Percentiles rank a stretch among this genome's conserved stretches.
These are phyloP conservation scores for Physcia stellaris DNA, from an alignment of 495 filamentous ascomycete species.

Conservation along the genomic window DNA sequence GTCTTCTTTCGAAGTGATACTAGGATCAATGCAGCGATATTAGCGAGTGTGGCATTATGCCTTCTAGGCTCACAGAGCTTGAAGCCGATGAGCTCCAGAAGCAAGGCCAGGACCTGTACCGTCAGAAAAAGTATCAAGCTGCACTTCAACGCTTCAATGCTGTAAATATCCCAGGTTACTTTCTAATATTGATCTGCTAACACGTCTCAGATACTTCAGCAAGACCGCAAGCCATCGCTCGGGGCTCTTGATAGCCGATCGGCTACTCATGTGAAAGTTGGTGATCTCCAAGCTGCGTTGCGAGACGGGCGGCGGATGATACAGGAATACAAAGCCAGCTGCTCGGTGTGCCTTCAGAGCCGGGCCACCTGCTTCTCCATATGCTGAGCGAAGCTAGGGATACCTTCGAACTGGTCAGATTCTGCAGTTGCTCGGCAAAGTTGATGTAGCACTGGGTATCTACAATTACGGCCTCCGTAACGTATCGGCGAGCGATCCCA, in stretches of 20 bases:
- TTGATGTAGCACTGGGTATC: conserved; percentile 39
- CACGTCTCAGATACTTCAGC: conserved; percentile 24
- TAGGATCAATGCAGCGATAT: too few species aligned
- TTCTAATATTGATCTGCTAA: too few species aligned
- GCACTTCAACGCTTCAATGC: conserved; percentile 30
- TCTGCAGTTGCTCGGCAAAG: conserved; percentile 39
- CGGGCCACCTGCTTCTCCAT: neutral
- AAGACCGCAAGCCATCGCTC: conserved; percentile 20
- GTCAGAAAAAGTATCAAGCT: conserved; percentile 25
- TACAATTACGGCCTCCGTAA: conserved; percentile 46
- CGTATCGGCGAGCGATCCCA: conserved; percentile 27
- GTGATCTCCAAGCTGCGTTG: conserved; percentile 36
- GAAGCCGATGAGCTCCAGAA: too few species aligned
- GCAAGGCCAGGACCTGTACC: conserved; percentile 30
- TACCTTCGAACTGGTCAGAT: conserved; percentile 53
- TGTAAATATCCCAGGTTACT: conserved; percentile 20
- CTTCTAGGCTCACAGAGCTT: too few species aligned
- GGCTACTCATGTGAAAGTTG: conserved; percentile 45
- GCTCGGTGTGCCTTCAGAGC: conserved; percentile 26
- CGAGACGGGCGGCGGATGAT: conserved; percentile 49
- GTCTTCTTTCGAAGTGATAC: too few species aligned
- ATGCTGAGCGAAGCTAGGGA: conserved; percentile 26
- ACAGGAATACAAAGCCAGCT: conserved; percentile 30
- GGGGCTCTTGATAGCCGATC: conserved; percentile 46
- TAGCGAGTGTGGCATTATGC: too few species aligned